A percentile compares a stretch with the other conserved stretches of the same genome.
Evolutionary conservation across 1,284 basidiomycete species (phyloP).

Genomic region (Volvariella surrecta): DNA sequence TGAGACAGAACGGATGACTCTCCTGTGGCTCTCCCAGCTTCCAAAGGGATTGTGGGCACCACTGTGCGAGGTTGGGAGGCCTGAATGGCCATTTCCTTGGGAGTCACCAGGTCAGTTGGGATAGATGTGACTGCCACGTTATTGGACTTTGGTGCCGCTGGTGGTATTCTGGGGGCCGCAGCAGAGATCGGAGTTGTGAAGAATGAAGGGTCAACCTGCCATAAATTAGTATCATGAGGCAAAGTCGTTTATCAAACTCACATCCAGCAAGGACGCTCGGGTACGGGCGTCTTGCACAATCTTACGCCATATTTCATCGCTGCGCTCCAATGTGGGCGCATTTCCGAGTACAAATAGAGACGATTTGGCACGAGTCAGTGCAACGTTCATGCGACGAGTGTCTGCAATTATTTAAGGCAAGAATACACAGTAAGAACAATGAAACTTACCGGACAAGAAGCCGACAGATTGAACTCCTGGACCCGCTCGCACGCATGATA

Average conservation of each 20-base stretch:
- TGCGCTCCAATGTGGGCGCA: slow-evolving; percentile 78
- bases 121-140: slow-evolving; percentile 6
- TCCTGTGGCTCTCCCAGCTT: too few species aligned
- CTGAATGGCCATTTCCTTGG: slow-evolving; percentile 17
- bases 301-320: slow-evolving; percentile 71
- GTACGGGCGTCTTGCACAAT: slow-evolving; percentile 73
- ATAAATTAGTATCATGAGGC: too few species aligned
- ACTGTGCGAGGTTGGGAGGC: too few species aligned
- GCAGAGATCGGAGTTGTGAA: slow-evolving; percentile 19
- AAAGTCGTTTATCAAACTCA: background rate
- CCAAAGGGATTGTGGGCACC: too few species aligned
- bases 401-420: slow-evolving; percentile 33
- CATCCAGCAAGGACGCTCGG: slow-evolving; percentile 40
- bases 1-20: too few species aligned
- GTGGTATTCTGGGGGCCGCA: slow-evolving; percentile 9
- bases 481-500: slow-evolving; percentile 89
- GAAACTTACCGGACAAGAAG: slow-evolving; percentile 71
- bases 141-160: slow-evolving; percentile 8
- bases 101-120: slow-evolving; percentile 21
- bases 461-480: slow-evolving; percentile 78
- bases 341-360: slow-evolving; percentile 94
- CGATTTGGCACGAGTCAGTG: slow-evolving; percentile 90
- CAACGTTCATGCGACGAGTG: slow-evolving; percentile 92
- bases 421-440: slow-evolving; percentile 3
- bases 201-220: slow-evolving; percentile 23